phyloP scores from a whole-genome alignment of 345 rosid species.

The Dipteronia sinensis region DNA sequence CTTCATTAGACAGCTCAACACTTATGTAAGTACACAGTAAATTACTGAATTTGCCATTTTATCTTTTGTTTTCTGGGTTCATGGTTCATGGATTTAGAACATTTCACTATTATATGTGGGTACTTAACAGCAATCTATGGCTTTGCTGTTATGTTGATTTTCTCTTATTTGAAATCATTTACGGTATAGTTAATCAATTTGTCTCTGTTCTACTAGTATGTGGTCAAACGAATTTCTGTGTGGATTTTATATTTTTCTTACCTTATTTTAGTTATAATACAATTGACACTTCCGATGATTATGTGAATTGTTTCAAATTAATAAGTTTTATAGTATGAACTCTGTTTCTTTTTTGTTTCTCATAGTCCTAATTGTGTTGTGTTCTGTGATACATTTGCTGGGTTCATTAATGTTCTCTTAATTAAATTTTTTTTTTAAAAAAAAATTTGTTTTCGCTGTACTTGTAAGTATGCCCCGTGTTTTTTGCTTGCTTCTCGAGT shows the following conservation, averaged over 20 bases:
- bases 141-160: neutral
- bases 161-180: neutral
- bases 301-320: no score
- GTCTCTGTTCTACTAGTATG: neutral
- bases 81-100: neutral
- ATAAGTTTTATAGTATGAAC: no score
- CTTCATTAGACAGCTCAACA: conserved; percentile 78
- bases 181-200: neutral
- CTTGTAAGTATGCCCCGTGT: no score
- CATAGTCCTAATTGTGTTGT: no score
- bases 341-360: no score
- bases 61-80: neutral
- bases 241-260: neutral
- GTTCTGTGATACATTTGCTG: no score
- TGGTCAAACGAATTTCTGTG: neutral
- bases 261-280: neutral
- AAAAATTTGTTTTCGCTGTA: no score
- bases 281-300: no score
- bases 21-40: conserved; percentile 51
- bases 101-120: neutral
- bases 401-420: no score
- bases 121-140: neutral
- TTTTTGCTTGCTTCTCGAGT: no score
- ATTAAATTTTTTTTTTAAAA: no score
- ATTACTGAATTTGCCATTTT: neutral